Evolutionary conservation across 2,329 filamentous ascomycete species (phyloP).

Genomic region (Periconia sp.): DNA sequence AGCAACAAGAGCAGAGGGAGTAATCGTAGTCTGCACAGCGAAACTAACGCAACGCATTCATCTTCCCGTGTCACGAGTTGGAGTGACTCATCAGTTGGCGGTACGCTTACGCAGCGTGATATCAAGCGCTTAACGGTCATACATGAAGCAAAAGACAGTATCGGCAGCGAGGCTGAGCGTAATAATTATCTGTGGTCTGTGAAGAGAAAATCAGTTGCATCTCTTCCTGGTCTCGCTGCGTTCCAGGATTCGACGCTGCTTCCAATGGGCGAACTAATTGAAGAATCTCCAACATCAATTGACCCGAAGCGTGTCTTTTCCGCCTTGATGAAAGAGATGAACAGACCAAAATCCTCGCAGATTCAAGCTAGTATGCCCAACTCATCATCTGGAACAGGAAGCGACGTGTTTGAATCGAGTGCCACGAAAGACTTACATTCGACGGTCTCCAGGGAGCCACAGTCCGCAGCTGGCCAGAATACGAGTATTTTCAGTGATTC

Average conservation of each 20-base stretch:
- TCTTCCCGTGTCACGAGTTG: constrained; percentile 70
- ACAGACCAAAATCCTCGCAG: constrained; percentile 19
- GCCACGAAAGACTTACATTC: constrained; percentile 23
- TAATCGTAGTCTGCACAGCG: constrained; percentile 38
- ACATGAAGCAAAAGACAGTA: constrained; percentile 57
- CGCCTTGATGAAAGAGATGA: constrained; percentile 43
- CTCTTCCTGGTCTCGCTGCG: constrained; percentile 26
- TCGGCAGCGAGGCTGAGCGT: constrained; percentile 33
- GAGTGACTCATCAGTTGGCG: constrained; percentile 68
- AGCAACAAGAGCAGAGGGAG: constrained; percentile 30
- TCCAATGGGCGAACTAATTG: constrained; percentile 33
- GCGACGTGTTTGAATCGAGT: constrained; percentile 34
- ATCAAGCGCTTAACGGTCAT: constrained; percentile 69
- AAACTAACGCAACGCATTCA: constrained; percentile 59
- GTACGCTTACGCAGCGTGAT: constrained; percentile 58
- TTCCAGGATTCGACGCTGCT: constrained; percentile 43
- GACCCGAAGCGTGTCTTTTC: constrained; percentile 45
- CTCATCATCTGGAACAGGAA: constrained; percentile 24
- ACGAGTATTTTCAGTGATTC: constrained; percentile 16
- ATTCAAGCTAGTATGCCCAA: not conserved
- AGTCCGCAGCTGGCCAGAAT: constrained; percentile 16
- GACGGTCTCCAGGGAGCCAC: constrained; percentile 9
- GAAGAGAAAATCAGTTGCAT: constrained; percentile 25
- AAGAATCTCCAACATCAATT: constrained; percentile 30
- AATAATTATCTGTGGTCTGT: constrained; percentile 8